Percentiles rank a stretch among this genome's conserved stretches.
Conservation (phyloP, 2,329 filamentous ascomycete species). For the Ilyonectria sp. region DNA sequence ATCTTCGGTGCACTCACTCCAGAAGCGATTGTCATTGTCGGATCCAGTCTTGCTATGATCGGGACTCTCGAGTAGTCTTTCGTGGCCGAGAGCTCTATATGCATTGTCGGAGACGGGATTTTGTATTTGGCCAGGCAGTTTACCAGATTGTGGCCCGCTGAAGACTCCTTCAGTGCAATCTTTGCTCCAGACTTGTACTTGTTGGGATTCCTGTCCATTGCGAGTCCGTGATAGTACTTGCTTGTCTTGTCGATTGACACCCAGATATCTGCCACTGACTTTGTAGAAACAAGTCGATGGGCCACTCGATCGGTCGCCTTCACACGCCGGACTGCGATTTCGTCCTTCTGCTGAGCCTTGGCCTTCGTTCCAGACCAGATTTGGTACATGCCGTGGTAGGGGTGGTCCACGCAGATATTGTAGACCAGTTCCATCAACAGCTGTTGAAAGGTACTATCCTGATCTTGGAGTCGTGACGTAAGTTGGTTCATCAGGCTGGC, state of each 20-base stretch:
- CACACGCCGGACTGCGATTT: slow-evolving; percentile 80
- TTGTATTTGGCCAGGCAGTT: slow-evolving; percentile 74
- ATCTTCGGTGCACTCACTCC: slow-evolving; percentile 96
- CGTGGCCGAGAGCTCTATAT: slow-evolving; percentile 80
- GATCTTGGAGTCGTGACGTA: slow-evolving; percentile 88
- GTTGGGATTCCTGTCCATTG: slow-evolving; percentile 74
- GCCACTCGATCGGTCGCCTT: slow-evolving; percentile 80
- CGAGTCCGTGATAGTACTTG: slow-evolving; percentile 75
- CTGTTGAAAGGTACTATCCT: slow-evolving; percentile 80
- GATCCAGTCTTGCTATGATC: slow-evolving; percentile 78
- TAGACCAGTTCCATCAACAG: slow-evolving; percentile 82
- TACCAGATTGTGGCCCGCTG: slow-evolving; percentile 74
- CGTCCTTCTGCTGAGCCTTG: slow-evolving; percentile 79
- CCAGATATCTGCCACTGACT: slow-evolving; percentile 72
- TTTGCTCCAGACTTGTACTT: slow-evolving; percentile 79
- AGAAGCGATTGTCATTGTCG: slow-evolving; percentile 86
- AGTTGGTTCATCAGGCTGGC: slow-evolving; percentile 95
- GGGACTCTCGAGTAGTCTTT: slow-evolving; percentile 85
- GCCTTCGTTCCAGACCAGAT: slow-evolving; percentile 87
- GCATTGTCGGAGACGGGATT: slow-evolving; percentile 92
- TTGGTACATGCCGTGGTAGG: slow-evolving; percentile 97
- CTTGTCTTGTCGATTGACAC: slow-evolving; percentile 81
- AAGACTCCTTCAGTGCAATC: slow-evolving; percentile 74
- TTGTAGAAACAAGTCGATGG: slow-evolving; percentile 70
- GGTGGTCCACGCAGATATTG: slow-evolving; percentile 92